Evolutionary conservation across 768 basidiomycete genomes (phyloP), one percentile per base, ranked within the genome.

Genomic region (Dendrothele bispora): DNA sequence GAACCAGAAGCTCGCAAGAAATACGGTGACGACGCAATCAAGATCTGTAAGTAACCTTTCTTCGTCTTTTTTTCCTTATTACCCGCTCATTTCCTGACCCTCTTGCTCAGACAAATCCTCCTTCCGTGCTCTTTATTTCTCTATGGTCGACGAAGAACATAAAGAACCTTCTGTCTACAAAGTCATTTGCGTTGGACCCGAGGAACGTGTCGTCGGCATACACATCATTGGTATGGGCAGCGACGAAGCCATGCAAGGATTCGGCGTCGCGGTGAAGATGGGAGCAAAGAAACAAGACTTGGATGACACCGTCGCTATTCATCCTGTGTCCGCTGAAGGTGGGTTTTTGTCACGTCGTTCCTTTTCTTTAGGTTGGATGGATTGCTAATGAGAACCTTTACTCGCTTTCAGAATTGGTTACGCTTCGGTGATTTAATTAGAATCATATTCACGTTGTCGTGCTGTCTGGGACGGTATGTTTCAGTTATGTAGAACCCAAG

Each of bases 211-310:
- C 32, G 92, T 98, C n/a, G 97, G 97, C 10, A 71, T 98, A 37
- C 97, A 98, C 68, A 82, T 98, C 54, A 83, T 98, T 48, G 97
- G 97, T 6, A 61, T 76, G 52, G 97, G 97, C 35, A 89, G 87
- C 59, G 97, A 99, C 62, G 97, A 99, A 69, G 81, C 88, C 56
- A 69, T 95, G 70, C 97, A 99, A 76, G 95, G 95, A 53, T 98
- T 97, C 67, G 91, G 73, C 2, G 92, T 98, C n/a, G 97, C 97
- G 11, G 75, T 99, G 57, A 98, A 98, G 75, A 95, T 98, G 95
- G 89, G 89, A 53, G 91, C 91, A 4, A 79, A 77, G 20, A 93
- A 94, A 71, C 65, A 77, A 58, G 88, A 95, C 58, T 65, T 95
- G 41, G 93, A 94, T 58, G 81, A 90, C 57, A 91, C 88, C 2